phyloP scores from a whole-genome alignment of 2,329 filamentous ascomycete genomes.

The Claviceps digitariae region DNA sequence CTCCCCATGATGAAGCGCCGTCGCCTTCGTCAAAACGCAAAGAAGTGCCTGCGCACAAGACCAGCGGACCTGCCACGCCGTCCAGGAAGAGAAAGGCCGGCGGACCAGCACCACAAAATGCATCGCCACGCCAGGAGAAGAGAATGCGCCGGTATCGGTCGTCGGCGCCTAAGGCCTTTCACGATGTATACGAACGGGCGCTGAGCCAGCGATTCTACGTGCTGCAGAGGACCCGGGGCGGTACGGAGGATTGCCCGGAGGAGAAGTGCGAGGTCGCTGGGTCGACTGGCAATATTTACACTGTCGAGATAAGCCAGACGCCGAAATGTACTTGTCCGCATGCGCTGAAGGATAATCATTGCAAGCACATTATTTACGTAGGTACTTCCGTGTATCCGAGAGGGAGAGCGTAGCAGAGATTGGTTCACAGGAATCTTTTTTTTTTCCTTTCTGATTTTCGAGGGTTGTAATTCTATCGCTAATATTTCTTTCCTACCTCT shows the following conservation, averaged over 20 bases:
- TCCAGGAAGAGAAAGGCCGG: slow-evolving; percentile 9
- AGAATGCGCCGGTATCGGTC: slow-evolving; percentile 21
- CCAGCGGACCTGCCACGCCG: background rate
- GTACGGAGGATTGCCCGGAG: slow-evolving; percentile 24
- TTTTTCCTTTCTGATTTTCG: background rate
- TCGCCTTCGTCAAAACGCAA: background rate
- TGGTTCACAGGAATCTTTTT: background rate
- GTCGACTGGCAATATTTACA: slow-evolving; percentile 53
- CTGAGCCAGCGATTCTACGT: slow-evolving; percentile 33
- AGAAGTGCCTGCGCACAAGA: background rate
- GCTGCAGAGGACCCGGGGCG: slow-evolving; percentile 24
- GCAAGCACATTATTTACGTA: slow-evolving; percentile 53
- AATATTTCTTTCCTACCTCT: too few relatives aligned
- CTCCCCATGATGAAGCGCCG: too few relatives aligned
- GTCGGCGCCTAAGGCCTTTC: slow-evolving; percentile 21
- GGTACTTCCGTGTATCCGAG: background rate
- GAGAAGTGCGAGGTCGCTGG: slow-evolving; percentile 48
- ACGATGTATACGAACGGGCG: slow-evolving; percentile 24
- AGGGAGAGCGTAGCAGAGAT: background rate
- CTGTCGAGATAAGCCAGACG: slow-evolving; percentile 34
- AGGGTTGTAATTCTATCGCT: background rate
- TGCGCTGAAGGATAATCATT: slow-evolving; percentile 38
- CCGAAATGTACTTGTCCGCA: slow-evolving; percentile 45
- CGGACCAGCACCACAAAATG: background rate
- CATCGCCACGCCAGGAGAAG: slow-evolving; percentile 17